These are phyloP conservation scores for Eimeria maxima DNA, from an alignment of 169 alveolate genomes.

Conservation along the genomic window DNA sequence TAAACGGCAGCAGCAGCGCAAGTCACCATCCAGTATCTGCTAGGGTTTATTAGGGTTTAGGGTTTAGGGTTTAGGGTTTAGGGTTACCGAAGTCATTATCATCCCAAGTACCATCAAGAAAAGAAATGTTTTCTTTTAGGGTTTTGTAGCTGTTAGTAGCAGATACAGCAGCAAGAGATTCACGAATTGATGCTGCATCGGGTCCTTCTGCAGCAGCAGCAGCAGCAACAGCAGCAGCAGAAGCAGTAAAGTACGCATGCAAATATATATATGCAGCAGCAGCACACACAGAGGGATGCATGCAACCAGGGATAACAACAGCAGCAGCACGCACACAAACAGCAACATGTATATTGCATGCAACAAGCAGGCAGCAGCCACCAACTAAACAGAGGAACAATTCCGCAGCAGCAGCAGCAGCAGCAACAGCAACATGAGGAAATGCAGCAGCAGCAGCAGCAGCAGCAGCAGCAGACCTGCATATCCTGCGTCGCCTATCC, in stretches of 20 bases:
- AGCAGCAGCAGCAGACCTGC: slow-evolving; percentile 52
- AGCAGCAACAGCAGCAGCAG: slow-evolving; percentile 3
- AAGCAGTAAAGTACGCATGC: too few species aligned
- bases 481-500: slow-evolving; percentile 77
- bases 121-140: not conserved
- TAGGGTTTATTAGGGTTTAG: not conserved
- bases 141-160: not conserved
- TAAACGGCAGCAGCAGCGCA: too few species aligned
- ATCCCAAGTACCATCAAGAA: slow-evolving; percentile 81
- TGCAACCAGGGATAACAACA: not conserved
- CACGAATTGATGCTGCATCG: slow-evolving; percentile 39
- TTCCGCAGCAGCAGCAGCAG: too few species aligned
- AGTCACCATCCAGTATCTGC: too few species aligned
- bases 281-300: not conserved
- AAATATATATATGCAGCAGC: too few species aligned
- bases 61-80: slow-evolving; percentile 12
- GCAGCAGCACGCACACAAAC: slow-evolving; percentile 15
- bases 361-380: slow-evolving; percentile 15
- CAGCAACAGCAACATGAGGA: slow-evolving; percentile 3
- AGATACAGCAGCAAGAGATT: not conserved
- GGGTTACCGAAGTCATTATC: slow-evolving; percentile 82
- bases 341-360: not conserved
- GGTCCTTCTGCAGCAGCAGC: slow-evolving; percentile 54
- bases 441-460: slow-evolving; percentile 35
- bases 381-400: too few species aligned